Percentiles rank a stretch among this genome's conserved stretches.
These are phyloP conservation scores for Babesia ovata DNA, from an alignment of 169 alveolate species.

Conservation along the genomic window DNA sequence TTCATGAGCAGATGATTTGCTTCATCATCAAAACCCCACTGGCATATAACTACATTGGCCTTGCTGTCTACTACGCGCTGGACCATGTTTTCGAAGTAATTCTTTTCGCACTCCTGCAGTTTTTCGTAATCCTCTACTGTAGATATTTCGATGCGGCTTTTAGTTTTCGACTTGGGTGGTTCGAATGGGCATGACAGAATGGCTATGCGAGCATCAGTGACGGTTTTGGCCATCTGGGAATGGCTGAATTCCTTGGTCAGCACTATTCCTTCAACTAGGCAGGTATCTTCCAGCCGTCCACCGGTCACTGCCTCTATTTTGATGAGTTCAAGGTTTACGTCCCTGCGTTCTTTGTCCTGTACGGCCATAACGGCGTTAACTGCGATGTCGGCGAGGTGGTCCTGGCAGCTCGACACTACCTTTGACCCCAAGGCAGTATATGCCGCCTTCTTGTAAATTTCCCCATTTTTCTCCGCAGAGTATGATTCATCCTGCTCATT, in stretches of 20 bases:
- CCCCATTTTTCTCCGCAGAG: conserved; percentile 67
- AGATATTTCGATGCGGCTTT: conserved; percentile 96
- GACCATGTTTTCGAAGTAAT: conserved; percentile 95
- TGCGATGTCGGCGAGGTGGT: conserved; percentile 91
- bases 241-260: conserved; percentile 98
- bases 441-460: conserved; percentile 85
- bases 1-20: conserved; percentile 90
- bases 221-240: conserved; percentile 96
- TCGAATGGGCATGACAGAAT: conserved; percentile 99
- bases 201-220: conserved; percentile 94
- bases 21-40: conserved; percentile 99
- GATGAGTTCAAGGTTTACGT: conserved; percentile 97
- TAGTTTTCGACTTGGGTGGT: conserved; percentile 99
- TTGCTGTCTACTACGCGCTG: conserved; percentile 92
- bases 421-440: conserved; percentile 97
- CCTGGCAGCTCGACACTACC: conserved; percentile 92
- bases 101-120: conserved; percentile 85
- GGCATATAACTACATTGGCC: conserved; percentile 96
- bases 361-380: conserved; percentile 97
- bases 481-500: conserved; percentile 68
- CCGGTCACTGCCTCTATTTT: conserved; percentile 96
- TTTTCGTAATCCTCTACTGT: conserved; percentile 95
- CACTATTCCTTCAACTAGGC: conserved; percentile 93
- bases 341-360: conserved; percentile 95
- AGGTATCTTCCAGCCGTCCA: conserved; percentile 95